Conservation (phyloP, 1,284 basidiomycete genomes). For the Thelephora terrestris region DNA sequence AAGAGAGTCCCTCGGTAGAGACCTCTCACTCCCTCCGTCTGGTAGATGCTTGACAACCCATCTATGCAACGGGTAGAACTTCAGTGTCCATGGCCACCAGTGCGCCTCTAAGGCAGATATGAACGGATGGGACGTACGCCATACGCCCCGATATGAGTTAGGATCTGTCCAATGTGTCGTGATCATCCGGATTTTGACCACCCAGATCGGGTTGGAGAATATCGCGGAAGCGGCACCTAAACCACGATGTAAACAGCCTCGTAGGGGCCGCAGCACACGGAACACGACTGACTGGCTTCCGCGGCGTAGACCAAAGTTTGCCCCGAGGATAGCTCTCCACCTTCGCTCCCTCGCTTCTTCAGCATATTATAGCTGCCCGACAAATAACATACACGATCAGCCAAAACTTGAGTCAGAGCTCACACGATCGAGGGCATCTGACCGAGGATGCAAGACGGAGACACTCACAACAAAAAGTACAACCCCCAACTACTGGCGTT, state of each 20-base stretch:
- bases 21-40: slow-evolving; percentile 70
- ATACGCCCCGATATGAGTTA: slow-evolving; percentile 67
- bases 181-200: slow-evolving; percentile 97
- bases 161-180: slow-evolving; percentile 64
- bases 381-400: background rate
- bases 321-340: slow-evolving; percentile 61
- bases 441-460: background rate
- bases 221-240: slow-evolving; percentile 87
- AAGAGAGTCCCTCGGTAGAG: slow-evolving; percentile 85
- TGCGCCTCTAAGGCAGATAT: slow-evolving; percentile 1
- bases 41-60: slow-evolving; percentile 62
- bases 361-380: slow-evolving; percentile 82
- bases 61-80: slow-evolving; percentile 35
- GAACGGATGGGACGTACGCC: slow-evolving; percentile 43
- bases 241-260: slow-evolving; percentile 7
- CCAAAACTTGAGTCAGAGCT: no score
- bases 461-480: slow-evolving; percentile 91
- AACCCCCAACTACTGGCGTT: slow-evolving; percentile 98
- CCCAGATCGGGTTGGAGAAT: slow-evolving; percentile 98
- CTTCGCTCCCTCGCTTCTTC: slow-evolving; percentile 63
- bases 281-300: slow-evolving; percentile 64
- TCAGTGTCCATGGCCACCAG: background rate
- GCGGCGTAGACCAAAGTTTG: slow-evolving; percentile 88
- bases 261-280: slow-evolving; percentile 5
- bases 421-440: no score